These are phyloP conservation scores for Malania oleifera DNA, from an alignment of 164 flowering plant genomes.

Conservation along the genomic window DNA sequence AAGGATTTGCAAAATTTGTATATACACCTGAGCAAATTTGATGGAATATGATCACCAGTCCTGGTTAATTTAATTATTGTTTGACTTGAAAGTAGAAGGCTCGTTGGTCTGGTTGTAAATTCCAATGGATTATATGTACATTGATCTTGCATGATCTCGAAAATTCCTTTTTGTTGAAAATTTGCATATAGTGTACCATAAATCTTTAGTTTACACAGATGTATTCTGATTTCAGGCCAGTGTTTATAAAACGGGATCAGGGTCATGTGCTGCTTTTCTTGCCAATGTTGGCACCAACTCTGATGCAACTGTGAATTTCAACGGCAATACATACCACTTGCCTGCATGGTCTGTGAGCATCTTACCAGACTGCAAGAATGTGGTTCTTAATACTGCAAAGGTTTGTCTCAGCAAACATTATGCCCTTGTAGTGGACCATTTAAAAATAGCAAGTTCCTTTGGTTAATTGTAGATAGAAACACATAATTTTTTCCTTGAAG, in stretches of 20 bases:
- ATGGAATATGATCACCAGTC: no score
- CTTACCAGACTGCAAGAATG: slow-evolving; percentile 97
- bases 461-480: no score
- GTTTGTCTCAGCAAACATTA: slow-evolving; percentile 29
- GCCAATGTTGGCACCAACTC: slow-evolving; percentile 67
- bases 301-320: slow-evolving; percentile 76
- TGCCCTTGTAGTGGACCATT: no score
- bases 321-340: slow-evolving; percentile 68
- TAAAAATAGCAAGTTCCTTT: no score
- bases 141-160: no score
- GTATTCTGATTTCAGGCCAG: slow-evolving; percentile 48
- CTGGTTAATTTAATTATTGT: no score
- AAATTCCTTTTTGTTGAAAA: not conserved
- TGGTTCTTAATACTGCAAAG: slow-evolving; percentile 86
- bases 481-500: no score
- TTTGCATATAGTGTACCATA: not conserved
- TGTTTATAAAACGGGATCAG: slow-evolving; percentile 70
- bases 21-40: no score
- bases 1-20: no score
- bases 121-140: not conserved
- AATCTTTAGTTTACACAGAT: not conserved
- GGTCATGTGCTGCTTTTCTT: slow-evolving; percentile 85
- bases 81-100: no score
- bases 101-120: no score
- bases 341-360: slow-evolving; percentile 99